These are phyloP conservation scores for Leishmania turanica DNA, from an alignment of 208 protist species.

Conservation along the genomic window DNA sequence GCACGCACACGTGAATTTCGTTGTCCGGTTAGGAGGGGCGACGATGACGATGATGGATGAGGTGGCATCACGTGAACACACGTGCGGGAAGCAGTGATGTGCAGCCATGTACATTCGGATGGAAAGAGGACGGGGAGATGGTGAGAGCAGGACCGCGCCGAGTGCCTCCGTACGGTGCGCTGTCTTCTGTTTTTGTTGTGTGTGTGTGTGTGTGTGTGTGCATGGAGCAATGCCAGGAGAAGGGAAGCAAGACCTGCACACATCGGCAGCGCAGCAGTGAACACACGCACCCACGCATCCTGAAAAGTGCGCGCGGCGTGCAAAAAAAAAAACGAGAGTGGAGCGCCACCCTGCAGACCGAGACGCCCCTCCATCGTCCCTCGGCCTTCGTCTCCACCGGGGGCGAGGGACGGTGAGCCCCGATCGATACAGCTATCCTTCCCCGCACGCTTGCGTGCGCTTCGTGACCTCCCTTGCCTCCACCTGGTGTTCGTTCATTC, in stretches of 20 bases:
- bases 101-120: not conserved
- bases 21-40: not conserved
- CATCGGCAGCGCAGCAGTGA: not conserved
- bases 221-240: not conserved
- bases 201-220: constrained; percentile 4
- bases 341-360: not conserved
- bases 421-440: not conserved
- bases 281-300: not conserved
- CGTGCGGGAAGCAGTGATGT: not conserved
- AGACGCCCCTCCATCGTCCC: not conserved
- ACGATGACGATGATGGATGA: not conserved
- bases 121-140: not conserved
- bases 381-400: not conserved
- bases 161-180: not conserved
- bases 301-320: not conserved
- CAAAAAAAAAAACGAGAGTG: not conserved
- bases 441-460: not conserved
- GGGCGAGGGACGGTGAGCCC: not conserved
- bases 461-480: not conserved
- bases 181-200: not conserved
- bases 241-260: not conserved
- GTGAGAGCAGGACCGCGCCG: not conserved
- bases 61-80: not conserved
- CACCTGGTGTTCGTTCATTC: not conserved
- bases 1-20: not conserved